Percentiles rank a stretch among this genome's conserved stretches.
phyloP scores from a whole-genome alignment of 345 rosid species.

The Camelina laxa region DNA sequence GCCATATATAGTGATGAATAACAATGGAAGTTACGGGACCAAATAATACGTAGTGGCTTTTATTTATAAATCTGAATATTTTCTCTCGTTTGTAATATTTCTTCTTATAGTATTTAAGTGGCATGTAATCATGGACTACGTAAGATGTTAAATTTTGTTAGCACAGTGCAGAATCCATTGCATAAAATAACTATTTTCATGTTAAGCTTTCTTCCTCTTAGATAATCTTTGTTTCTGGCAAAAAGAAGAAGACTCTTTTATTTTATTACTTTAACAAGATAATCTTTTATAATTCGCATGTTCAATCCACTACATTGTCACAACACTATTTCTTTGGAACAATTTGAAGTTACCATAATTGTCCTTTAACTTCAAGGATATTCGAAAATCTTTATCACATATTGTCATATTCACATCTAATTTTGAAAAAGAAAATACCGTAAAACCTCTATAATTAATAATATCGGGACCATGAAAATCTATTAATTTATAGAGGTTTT shows the following conservation, averaged over 20 bases:
- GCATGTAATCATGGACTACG: constrained; percentile 6
- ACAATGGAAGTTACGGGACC: constrained; percentile 14
- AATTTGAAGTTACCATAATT: constrained; percentile 1
- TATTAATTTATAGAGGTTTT: no score
- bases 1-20: not conserved
- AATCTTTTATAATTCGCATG: constrained; percentile 27
- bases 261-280: not conserved
- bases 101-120: constrained; percentile 11
- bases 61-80: constrained; percentile 3
- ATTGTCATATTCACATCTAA: not conserved
- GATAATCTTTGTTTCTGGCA: constrained; percentile 2
- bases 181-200: constrained; percentile 1
- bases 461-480: no score
- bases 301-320: constrained; percentile 17
- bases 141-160: not conserved
- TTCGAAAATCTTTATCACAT: constrained; percentile 13
- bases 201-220: not conserved
- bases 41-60: constrained; percentile 22
- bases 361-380: constrained; percentile 24
- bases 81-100: not conserved
- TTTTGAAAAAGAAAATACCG: no score
- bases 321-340: not conserved
- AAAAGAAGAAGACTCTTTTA: not conserved
- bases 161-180: constrained; percentile 1
- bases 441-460: no score